Percentiles rank a stretch among this genome's conserved stretches.
phyloP scores from a whole-genome alignment of 768 basidiomycete genomes.

The Mycena indigotica region DNA sequence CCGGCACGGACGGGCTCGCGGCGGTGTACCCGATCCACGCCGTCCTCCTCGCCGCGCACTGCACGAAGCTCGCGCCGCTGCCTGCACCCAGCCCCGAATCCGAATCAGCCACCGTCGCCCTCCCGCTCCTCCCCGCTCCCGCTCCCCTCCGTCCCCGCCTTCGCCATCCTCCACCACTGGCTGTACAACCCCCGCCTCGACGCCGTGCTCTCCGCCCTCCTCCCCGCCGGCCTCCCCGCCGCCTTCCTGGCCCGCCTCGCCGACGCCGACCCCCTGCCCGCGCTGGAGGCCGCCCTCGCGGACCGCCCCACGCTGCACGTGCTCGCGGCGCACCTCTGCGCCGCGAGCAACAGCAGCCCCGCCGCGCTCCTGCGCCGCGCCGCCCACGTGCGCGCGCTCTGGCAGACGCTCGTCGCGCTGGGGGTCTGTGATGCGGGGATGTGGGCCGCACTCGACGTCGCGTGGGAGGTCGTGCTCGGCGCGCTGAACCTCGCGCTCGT shows the following conservation, averaged over 20 bases:
- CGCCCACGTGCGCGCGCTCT: slow-evolving; percentile 50
- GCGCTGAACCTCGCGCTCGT: slow-evolving; percentile 6
- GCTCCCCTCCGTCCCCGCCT: background rate
- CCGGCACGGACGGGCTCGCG: background rate
- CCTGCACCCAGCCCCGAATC: slow-evolving; percentile 15
- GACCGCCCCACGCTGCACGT: slow-evolving; percentile 33
- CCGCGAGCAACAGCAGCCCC: slow-evolving; percentile 25
- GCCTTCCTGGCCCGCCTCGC: background rate
- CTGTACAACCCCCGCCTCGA: background rate
- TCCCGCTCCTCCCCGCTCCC: background rate
- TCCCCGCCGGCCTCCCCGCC: background rate
- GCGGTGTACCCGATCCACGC: background rate
- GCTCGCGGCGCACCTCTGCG: slow-evolving; percentile 33
- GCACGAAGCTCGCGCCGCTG: background rate
- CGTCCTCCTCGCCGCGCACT: background rate
- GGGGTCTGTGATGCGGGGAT: slow-evolving; percentile 53
- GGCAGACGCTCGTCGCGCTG: slow-evolving; percentile 55
- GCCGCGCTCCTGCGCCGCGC: slow-evolving; percentile 37
- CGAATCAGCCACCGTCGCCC: background rate
- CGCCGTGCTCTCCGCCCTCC: background rate
- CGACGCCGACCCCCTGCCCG: background rate
- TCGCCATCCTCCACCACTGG: background rate
- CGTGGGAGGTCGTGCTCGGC: slow-evolving; percentile 49
- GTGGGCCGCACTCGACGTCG: slow-evolving; percentile 53
- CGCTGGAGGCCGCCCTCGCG: slow-evolving; percentile 18